Conservation (phyloP, 352 stramenopile species). For the Phytophthora melonis region DNA sequence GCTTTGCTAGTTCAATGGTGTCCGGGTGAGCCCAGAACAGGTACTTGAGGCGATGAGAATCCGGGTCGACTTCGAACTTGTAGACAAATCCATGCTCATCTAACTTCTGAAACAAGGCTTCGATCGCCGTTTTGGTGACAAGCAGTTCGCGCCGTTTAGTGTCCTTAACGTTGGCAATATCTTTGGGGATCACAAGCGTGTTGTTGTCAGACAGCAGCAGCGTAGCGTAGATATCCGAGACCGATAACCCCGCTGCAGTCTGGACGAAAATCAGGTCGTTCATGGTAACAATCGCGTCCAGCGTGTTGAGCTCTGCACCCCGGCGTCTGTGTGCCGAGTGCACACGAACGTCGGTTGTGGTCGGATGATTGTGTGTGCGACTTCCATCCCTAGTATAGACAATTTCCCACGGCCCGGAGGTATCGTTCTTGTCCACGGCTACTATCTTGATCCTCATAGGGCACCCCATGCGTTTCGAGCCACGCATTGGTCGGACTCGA, state of each 20-base stretch:
- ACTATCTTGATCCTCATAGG: slow-evolving; percentile 2
- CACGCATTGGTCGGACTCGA: neutral
- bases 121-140: neutral
- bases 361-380: slow-evolving; percentile 1
- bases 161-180: too few relatives aligned
- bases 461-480: slow-evolving; percentile 1
- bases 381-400: slow-evolving; percentile 5
- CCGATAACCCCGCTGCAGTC: too few relatives aligned
- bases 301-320: too few relatives aligned
- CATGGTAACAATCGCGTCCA: too few relatives aligned
- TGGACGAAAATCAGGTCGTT: too few relatives aligned
- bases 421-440: neutral
- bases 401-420: neutral
- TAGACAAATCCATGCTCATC: neutral
- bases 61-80: neutral
- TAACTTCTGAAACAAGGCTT: neutral
- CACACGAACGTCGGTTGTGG: too few relatives aligned
- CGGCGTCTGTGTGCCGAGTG: too few relatives aligned
- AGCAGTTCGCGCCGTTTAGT: too few relatives aligned
- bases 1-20: neutral
- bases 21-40: slow-evolving; percentile 20
- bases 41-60: slow-evolving; percentile 5
- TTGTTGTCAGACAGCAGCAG: too few relatives aligned
- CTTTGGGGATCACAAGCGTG: too few relatives aligned
- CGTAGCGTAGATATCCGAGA: too few relatives aligned